Evolutionary conservation across 495 filamentous ascomycete species (phyloP).

Genomic region (Tuber umbilicatum): DNA sequence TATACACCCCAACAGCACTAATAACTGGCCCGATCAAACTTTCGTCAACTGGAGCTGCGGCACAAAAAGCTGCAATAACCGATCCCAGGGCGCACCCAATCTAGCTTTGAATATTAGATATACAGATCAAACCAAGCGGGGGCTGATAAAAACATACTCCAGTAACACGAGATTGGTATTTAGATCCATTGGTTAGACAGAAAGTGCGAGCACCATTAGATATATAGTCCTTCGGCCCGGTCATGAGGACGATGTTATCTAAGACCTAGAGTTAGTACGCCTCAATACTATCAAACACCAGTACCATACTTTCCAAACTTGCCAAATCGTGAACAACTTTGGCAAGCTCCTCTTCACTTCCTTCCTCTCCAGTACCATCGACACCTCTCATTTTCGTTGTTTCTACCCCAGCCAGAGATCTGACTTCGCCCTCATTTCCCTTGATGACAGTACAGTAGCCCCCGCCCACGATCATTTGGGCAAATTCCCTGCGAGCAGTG

Average conservation of each 20-base stretch:
- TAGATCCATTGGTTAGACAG: conserved; percentile 68
- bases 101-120: conserved; percentile 6
- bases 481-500: conserved; percentile 58
- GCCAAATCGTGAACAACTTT: conserved; percentile 60
- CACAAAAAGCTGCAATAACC: conserved; percentile 66
- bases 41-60: conserved; percentile 51
- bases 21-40: conserved; percentile 60
- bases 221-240: conserved; percentile 69
- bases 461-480: conserved; percentile 62
- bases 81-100: conserved; percentile 84
- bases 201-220: conserved; percentile 65
- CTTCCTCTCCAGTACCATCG: conserved; percentile 48
- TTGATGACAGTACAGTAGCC: conserved; percentile 86
- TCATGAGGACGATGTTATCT: conserved; percentile 72
- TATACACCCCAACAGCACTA: conserved; percentile 69
- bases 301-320: conserved; percentile 10
- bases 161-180: conserved; percentile 70
- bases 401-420: conserved; percentile 51
- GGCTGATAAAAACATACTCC: conserved; percentile 45
- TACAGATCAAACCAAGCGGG: neutral
- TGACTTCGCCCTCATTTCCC: conserved; percentile 88
- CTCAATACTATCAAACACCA: conserved; percentile 46
- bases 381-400: conserved; percentile 72
- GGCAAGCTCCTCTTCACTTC: conserved; percentile 15
- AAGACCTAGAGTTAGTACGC: neutral